Conservation (phyloP, 495 filamentous ascomycete genomes). For the Zalerion maritima region DNA sequence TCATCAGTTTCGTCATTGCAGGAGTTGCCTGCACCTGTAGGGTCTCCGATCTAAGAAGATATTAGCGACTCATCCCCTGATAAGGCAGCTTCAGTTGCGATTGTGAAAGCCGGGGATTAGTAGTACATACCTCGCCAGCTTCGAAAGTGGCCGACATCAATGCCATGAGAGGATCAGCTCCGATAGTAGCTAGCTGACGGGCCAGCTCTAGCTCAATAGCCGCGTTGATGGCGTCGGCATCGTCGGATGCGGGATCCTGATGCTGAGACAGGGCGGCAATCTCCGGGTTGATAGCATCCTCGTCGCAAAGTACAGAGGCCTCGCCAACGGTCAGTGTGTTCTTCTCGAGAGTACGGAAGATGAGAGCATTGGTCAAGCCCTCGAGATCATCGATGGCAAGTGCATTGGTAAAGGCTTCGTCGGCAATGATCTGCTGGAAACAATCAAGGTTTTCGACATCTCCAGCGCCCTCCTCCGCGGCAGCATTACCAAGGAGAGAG, state of each 20-base stretch:
- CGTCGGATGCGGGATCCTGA: slow-evolving; percentile 44
- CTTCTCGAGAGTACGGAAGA: slow-evolving; percentile 48
- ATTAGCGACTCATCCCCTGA: too few relatives aligned
- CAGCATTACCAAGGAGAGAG: slow-evolving; percentile 45
- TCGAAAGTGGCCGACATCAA: slow-evolving; percentile 43
- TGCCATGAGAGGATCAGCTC: slow-evolving; percentile 41
- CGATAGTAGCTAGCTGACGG: slow-evolving; percentile 37
- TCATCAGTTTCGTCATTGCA: slow-evolving; percentile 37
- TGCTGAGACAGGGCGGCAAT: slow-evolving; percentile 49
- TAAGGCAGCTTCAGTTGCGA: too few relatives aligned
- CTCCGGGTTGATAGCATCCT: slow-evolving; percentile 52
- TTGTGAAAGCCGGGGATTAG: too few relatives aligned
- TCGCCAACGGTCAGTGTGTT: slow-evolving; percentile 45
- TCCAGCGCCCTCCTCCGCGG: slow-evolving; percentile 43
- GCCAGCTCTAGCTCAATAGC: slow-evolving; percentile 40
- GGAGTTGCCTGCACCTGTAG: slow-evolving; percentile 42
- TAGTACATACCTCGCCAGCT: slow-evolving; percentile 30
- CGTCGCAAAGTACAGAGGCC: slow-evolving; percentile 34
- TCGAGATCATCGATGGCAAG: slow-evolving; percentile 44
- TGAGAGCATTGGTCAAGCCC: slow-evolving; percentile 40
- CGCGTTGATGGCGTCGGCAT: slow-evolving; percentile 37
- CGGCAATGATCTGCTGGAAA: slow-evolving; percentile 50
- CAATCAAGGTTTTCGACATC: slow-evolving; percentile 45
- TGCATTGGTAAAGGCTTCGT: slow-evolving; percentile 57
- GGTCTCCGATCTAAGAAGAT: slow-evolving; percentile 34